Conservation (phyloP, 257 asterid genomes). For the Solanum piurae region DNA sequence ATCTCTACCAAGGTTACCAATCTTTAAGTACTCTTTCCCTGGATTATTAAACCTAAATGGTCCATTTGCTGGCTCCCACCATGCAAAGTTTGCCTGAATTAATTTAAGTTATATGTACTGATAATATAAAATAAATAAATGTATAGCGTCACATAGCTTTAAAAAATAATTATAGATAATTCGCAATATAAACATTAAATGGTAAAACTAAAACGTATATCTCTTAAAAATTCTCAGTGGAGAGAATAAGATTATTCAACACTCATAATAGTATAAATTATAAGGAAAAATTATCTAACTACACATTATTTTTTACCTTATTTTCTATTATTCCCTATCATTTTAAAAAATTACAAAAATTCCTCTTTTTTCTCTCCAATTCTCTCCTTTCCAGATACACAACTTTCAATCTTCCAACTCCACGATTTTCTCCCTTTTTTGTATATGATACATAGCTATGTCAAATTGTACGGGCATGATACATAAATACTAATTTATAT, state of each 20-base stretch:
- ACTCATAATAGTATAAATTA: neutral
- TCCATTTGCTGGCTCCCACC: constrained; percentile 84
- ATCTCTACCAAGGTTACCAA: constrained; percentile 42
- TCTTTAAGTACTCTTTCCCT: constrained; percentile 55
- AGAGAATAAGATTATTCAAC: neutral
- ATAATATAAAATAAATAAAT: neutral
- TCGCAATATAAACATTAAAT: neutral
- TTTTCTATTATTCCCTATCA: too few species aligned
- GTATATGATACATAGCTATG: too few species aligned
- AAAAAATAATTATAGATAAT: neutral
- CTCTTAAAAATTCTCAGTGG: neutral
- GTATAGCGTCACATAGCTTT: neutral
- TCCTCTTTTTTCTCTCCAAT: too few species aligned
- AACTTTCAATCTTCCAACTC: too few species aligned
- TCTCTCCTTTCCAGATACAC: too few species aligned
- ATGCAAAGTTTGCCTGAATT: constrained; percentile 60
- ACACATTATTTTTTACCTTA: too few species aligned
- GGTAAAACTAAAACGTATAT: neutral
- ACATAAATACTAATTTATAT: too few species aligned
- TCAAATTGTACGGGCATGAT: too few species aligned
- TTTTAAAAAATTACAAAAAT: too few species aligned
- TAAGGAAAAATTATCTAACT: too few species aligned
- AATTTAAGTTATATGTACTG: neutral
- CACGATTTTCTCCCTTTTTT: too few species aligned
- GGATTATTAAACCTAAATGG: constrained; percentile 46